A percentile compares a stretch with the other conserved stretches of the same genome.
phyloP scores from a whole-genome alignment of 805 yeast species.

The Starmerella floris region DNA sequence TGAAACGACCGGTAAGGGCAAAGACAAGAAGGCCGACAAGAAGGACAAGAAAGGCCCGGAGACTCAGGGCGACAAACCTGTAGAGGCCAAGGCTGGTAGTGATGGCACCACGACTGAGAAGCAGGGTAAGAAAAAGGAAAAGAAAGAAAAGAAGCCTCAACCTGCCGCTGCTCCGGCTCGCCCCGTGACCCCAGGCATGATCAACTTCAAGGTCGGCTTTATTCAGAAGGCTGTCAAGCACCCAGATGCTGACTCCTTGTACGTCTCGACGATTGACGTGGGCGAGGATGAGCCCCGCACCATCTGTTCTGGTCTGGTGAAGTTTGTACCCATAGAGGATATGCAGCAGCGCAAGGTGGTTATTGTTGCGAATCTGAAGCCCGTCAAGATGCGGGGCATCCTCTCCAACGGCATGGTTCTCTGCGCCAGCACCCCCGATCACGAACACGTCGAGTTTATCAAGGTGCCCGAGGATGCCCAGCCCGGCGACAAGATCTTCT shows the following conservation, averaged over 20 bases:
- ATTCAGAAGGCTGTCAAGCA: constrained; percentile 93
- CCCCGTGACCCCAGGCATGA: constrained; percentile 47
- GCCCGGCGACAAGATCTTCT: constrained; percentile 93
- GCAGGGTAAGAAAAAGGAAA: constrained; percentile 27
- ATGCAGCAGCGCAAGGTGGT: constrained; percentile 91
- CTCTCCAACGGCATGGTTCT: constrained; percentile 93
- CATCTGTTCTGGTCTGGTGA: constrained; percentile 92
- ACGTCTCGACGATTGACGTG: constrained; percentile 90
- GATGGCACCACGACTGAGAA: constrained; percentile 12
- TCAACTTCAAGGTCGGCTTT: constrained; percentile 91
- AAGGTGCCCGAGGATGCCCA: constrained; percentile 86
- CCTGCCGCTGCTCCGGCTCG: constrained; percentile 38
- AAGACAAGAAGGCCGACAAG: constrained; percentile 25
- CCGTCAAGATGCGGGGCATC: constrained; percentile 95
- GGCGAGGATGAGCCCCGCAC: constrained; percentile 98
- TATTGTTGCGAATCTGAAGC: constrained; percentile 89
- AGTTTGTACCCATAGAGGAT: constrained; percentile 75
- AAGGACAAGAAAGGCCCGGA: constrained; percentile 27
- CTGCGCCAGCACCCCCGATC: constrained; percentile 57
- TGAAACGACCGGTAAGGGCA: constrained; percentile 4
- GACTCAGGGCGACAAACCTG: constrained; percentile 30
- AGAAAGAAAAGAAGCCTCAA: constrained; percentile 43
- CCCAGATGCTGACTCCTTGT: constrained; percentile 94
- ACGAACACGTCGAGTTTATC: constrained; percentile 69
- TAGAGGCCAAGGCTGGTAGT: constrained; percentile 22